Conservation (phyloP, 257 asterid species). For the Fraxinus excelsior region DNA sequence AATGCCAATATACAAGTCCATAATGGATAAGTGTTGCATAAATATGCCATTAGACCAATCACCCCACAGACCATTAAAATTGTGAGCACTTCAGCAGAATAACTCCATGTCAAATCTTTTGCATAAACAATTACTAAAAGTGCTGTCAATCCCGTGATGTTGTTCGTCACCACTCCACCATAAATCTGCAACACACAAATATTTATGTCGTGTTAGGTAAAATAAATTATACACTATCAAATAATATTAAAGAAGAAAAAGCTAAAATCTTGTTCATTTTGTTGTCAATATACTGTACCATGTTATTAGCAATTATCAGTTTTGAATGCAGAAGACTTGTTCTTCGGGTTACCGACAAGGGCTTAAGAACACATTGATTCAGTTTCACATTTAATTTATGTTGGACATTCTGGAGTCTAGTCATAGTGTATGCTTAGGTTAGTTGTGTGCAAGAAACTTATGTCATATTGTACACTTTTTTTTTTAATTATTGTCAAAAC, state of each 20-base stretch:
- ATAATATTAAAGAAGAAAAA: not conserved
- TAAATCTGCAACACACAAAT: slow-evolving; percentile 33
- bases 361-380: not conserved
- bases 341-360: not conserved
- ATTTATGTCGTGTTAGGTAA: not conserved
- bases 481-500: not conserved
- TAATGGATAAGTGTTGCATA: slow-evolving; percentile 30
- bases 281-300: not conserved
- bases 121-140: slow-evolving; percentile 32
- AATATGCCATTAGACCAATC: slow-evolving; percentile 37
- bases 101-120: slow-evolving; percentile 42
- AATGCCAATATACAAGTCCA: slow-evolving; percentile 42
- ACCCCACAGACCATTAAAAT: slow-evolving; percentile 33
- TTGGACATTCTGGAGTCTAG: not conserved
- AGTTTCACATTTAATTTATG: not conserved
- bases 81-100: slow-evolving; percentile 44
- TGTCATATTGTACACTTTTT: not conserved
- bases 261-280: not conserved
- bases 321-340: not conserved
- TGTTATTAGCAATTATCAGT: not conserved
- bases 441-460: too few species aligned
- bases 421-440: too few species aligned
- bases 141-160: slow-evolving; percentile 37
- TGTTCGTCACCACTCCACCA: slow-evolving; percentile 48
- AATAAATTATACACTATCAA: not conserved